These are phyloP conservation scores for Komagataella mondaviorum DNA, from an alignment of 805 yeast genomes.

Conservation along the genomic window DNA sequence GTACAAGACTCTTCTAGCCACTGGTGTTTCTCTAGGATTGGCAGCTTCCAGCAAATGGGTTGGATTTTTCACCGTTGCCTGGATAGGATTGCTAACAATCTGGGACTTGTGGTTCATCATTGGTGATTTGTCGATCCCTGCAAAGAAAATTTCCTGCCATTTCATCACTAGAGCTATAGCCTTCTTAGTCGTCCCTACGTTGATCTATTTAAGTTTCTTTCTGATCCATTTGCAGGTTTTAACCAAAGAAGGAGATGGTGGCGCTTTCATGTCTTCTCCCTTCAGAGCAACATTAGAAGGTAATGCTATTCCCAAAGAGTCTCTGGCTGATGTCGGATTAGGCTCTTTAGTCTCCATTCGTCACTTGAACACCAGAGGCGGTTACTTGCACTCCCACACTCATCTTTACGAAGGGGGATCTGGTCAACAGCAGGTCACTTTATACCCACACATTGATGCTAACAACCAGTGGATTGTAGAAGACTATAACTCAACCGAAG, in stretches of 20 bases:
- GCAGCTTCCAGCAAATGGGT: constrained; percentile 54
- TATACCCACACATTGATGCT: constrained; percentile 43
- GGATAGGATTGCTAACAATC: constrained; percentile 41
- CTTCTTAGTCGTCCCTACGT: constrained; percentile 39
- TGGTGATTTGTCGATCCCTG: constrained; percentile 49
- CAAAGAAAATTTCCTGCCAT: neutral
- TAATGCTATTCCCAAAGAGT: constrained; percentile 42
- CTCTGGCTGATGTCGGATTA: constrained; percentile 57
- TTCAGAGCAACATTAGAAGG: constrained; percentile 54
- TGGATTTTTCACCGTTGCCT: constrained; percentile 53
- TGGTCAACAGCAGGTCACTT: constrained; percentile 67
- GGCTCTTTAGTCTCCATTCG: constrained; percentile 55
- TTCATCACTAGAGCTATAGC: constrained; percentile 27
- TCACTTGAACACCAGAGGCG: constrained; percentile 60
- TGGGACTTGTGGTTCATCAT: constrained; percentile 51
- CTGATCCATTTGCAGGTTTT: constrained; percentile 39
- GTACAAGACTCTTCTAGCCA: constrained; percentile 32
- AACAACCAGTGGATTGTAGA: constrained; percentile 73
- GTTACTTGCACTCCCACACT: constrained; percentile 71
- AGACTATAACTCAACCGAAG: constrained; percentile 36
- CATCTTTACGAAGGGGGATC: constrained; percentile 51
- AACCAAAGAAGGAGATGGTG: constrained; percentile 42
- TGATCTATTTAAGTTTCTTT: constrained; percentile 44
- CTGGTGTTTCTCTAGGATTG: constrained; percentile 40
- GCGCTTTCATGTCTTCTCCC: constrained; percentile 48